These are phyloP conservation scores for Lichtheimia hyalospora DNA, from an alignment of 371 early-diverging fungal species.

Conservation along the genomic window DNA sequence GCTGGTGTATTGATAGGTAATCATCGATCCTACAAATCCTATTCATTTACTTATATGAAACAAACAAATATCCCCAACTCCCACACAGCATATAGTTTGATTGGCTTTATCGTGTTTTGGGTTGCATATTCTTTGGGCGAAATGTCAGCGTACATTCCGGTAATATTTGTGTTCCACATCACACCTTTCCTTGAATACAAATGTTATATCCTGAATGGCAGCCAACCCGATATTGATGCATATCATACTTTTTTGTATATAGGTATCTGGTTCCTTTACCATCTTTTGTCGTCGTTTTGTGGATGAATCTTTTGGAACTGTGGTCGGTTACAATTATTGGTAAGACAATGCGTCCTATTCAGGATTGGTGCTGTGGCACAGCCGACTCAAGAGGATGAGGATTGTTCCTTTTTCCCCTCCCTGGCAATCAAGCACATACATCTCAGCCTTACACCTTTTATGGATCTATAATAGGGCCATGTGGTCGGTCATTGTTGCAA, in stretches of 20 bases:
- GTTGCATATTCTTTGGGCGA: conserved; percentile 85
- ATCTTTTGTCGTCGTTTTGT: conserved; percentile 83
- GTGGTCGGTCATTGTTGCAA: conserved; percentile 45
- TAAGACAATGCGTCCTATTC: neutral
- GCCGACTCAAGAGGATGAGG: no score
- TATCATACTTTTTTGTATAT: neutral
- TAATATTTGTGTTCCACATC: conserved; percentile 6
- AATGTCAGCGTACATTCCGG: conserved; percentile 69
- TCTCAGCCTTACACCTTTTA: neutral
- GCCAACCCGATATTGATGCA: neutral
- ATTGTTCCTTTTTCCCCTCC: neutral
- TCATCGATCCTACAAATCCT: neutral
- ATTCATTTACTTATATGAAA: neutral
- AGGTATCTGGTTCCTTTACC: conserved; percentile 79
- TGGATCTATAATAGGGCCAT: conserved; percentile 23
- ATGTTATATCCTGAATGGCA: neutral
- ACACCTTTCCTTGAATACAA: neutral
- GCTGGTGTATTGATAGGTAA: conserved; percentile 68
- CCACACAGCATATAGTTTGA: conserved; percentile 67
- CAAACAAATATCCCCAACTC: no score
- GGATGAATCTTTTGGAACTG: conserved; percentile 81
- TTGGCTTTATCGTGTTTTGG: conserved; percentile 83
- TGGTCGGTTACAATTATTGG: conserved; percentile 82
- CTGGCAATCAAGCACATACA: neutral
- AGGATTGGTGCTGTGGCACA: no score